These are phyloP conservation scores for Didymella exigua DNA, from an alignment of 2,329 filamentous ascomycete genomes.

Conservation along the genomic window DNA sequence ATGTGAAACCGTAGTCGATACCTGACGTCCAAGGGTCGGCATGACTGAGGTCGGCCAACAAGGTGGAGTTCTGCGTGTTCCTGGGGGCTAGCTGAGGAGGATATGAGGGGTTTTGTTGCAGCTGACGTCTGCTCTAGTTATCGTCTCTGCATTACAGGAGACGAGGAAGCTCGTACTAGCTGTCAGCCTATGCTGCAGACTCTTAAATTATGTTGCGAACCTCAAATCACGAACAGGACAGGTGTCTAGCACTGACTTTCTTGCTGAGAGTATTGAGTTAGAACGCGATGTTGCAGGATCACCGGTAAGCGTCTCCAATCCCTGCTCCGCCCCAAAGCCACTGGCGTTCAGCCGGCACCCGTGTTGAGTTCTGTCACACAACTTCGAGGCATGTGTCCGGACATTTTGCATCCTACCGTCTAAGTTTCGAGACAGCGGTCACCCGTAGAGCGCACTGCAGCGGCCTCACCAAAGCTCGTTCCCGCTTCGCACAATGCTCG, in stretches of 20 bases:
- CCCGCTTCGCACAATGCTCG: neutral
- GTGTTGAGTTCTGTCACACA: neutral
- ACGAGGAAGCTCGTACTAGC: too few relatives aligned
- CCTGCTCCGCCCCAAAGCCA: neutral
- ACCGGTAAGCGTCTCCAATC: neutral
- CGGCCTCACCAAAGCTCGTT: neutral
- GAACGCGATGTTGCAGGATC: neutral
- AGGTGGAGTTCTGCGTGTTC: too few relatives aligned
- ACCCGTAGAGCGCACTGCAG: neutral
- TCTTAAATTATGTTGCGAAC: too few relatives aligned
- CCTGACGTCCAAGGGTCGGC: too few relatives aligned
- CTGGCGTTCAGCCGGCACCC: neutral
- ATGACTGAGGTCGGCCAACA: too few relatives aligned
- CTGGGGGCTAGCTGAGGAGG: too few relatives aligned
- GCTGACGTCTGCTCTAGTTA: too few relatives aligned
- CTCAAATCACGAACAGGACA: neutral
- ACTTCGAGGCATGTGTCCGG: neutral
- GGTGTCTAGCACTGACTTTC: neutral
- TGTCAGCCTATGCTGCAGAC: too few relatives aligned
- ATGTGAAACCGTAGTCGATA: too few relatives aligned
- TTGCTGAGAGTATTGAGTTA: neutral
- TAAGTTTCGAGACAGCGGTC: neutral
- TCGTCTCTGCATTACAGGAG: too few relatives aligned
- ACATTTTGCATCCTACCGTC: neutral
- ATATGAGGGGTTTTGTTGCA: too few relatives aligned